Evolutionary conservation across 768 basidiomycete species (phyloP).

Genomic region (Tricholoma matsutake): DNA sequence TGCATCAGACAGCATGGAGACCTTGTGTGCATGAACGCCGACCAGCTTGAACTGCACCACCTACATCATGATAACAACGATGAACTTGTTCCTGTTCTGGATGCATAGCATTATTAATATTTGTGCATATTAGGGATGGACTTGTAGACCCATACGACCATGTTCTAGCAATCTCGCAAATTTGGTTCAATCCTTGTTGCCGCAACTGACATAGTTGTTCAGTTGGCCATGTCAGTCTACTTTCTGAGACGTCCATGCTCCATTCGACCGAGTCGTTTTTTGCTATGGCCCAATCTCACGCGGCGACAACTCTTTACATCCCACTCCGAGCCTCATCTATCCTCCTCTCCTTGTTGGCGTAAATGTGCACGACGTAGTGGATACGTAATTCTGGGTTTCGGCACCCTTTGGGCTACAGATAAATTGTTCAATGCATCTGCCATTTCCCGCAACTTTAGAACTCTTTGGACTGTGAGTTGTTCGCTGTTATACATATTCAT

Average conservation of each 20-base stretch:
- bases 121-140: neutral
- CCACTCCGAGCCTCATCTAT: neutral
- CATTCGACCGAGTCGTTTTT: neutral
- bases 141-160: neutral
- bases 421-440: conserved; percentile 56
- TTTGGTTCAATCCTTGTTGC: neutral
- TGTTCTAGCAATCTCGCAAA: neutral
- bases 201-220: neutral
- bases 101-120: neutral
- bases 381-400: conserved; percentile 38
- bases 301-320: neutral
- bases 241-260: neutral
- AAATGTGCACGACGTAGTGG: conserved; percentile 30
- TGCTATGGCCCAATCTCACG: neutral
- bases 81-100: neutral
- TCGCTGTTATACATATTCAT: neutral
- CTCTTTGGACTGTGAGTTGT: conserved; percentile 45
- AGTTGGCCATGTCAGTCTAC: neutral
- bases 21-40: neutral
- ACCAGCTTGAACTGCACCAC: neutral
- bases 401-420: conserved; percentile 44
- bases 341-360: neutral
- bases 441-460: conserved; percentile 49
- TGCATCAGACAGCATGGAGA: neutral
- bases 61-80: neutral